Evolutionary conservation across 371 early-diverging fungal species (phyloP).

Genomic region (Choanephora cucurbitarum): DNA sequence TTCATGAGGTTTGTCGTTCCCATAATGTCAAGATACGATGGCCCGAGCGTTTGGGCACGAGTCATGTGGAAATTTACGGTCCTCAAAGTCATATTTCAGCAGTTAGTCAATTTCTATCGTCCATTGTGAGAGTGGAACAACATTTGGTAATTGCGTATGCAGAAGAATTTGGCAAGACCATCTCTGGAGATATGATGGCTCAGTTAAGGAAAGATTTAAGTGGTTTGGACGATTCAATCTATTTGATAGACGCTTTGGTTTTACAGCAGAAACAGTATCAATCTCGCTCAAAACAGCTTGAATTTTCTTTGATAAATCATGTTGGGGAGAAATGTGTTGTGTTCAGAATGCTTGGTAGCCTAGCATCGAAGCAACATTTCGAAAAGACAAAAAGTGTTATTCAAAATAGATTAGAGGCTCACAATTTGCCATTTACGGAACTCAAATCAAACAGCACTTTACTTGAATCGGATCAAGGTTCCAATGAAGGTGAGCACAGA

Average conservation of each 20-base stretch:
- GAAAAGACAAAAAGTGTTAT: slow-evolving; percentile 1
- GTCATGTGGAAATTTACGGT: slow-evolving; percentile 12
- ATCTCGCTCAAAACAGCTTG: neutral
- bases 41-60: slow-evolving; percentile 32
- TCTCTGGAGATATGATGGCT: neutral
- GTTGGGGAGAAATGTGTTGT: slow-evolving; percentile 2
- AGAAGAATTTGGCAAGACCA: neutral
- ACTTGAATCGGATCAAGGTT: neutral
- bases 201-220: neutral
- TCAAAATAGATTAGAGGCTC: neutral
- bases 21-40: slow-evolving; percentile 41
- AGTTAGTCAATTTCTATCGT: slow-evolving; percentile 4
- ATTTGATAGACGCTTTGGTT: neutral
- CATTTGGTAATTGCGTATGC: slow-evolving; percentile 1
- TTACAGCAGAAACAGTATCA: neutral
- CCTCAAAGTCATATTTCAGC: slow-evolving; percentile 16
- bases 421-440: neutral
- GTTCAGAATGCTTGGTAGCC: neutral
- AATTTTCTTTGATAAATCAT: slow-evolving; percentile 4
- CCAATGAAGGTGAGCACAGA: neutral
- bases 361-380: neutral
- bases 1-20: slow-evolving; percentile 36
- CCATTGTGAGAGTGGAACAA: neutral
- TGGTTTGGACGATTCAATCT: neutral
- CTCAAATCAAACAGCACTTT: neutral